Base-by-base conservation (phyloP, 2,329 filamentous ascomycete species). In the Botrytis squamosa region DNA sequence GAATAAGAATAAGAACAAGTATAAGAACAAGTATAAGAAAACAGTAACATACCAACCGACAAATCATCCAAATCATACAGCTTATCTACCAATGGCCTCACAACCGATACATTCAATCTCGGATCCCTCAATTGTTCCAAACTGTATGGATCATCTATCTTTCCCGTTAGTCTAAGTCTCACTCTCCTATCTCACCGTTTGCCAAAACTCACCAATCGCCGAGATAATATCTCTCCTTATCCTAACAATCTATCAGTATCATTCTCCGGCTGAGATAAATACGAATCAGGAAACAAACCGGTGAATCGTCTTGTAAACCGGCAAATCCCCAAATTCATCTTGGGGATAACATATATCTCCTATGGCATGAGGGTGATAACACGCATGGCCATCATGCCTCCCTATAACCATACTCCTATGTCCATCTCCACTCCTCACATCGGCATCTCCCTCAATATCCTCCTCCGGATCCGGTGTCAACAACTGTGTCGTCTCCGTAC, bases 61-160 rank as follows among this genome's bases (percentile, higher is more conserved):
- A 95, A 90, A 83, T 96, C 93, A 74, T 93, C 88, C 74, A 91
- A 86, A 78, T 93, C 90, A 80, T 94, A 96, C 14, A 95, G 87
- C 80, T 93, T 92, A 81, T 96, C 92, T n/a, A 96, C 92, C 40
- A 96, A 84, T 1, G 93, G 93, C 74, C 93, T 88, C 33, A 96
- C 90, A 63, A 96, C 91, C 1, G 91, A 76, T 33, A 80, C 64
- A 80, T 96, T 96, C 85, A 96, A 94, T 74, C 93, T 88, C 72
- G 94, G 91, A 81, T 94, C 92, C 79, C 91, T 89, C 76, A 97
- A 85, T 84, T 96, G 93, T 77, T 94, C 92, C 73, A 92, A 84
- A 73, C 89, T 93, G 80, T 90, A 90, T 38, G 88, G 88, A 80
- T 90, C 88, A 81, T 90, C 88, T 87, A 77, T 67, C 70, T 65